Evolutionary conservation across 1,284 basidiomycete genomes (phyloP).

Genomic region (Earliella scabrosa): DNA sequence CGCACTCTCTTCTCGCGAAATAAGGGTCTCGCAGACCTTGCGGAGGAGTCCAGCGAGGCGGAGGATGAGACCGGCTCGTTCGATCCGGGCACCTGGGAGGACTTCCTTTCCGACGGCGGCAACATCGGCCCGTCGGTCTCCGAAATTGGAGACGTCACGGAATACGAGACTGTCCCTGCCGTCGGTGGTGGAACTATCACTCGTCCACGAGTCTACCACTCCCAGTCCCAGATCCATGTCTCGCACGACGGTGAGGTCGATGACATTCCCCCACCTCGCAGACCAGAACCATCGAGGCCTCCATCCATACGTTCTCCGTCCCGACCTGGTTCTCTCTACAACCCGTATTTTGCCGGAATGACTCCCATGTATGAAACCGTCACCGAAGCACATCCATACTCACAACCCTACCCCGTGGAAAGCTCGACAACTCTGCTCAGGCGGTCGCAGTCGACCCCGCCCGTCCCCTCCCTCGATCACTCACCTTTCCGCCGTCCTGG

Average conservation of each 20-base stretch:
- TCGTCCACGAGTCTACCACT: slow-evolving; percentile 64
- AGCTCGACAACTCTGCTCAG: slow-evolving; percentile 22
- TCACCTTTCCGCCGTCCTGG: slow-evolving; percentile 31
- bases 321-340: slow-evolving; percentile 33
- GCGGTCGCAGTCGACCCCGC: slow-evolving; percentile 35
- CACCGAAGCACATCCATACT: slow-evolving; percentile 16
- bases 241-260: slow-evolving; percentile 14
- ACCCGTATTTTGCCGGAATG: slow-evolving; percentile 37
- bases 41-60: slow-evolving; percentile 64
- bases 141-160: slow-evolving; percentile 30
- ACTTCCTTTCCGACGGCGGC: slow-evolving; percentile 43
- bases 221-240: slow-evolving; percentile 48
- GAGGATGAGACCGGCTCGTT: slow-evolving; percentile 60
- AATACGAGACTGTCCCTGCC: slow-evolving; percentile 55
- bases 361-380: slow-evolving; percentile 27
- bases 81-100: slow-evolving; percentile 73
- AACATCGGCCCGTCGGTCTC: slow-evolving; percentile 36
- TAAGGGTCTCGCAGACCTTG: slow-evolving; percentile 79
- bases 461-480: slow-evolving; percentile 35
- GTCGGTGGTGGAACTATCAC: slow-evolving; percentile 70
- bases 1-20: slow-evolving; percentile 68
- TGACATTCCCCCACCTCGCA: slow-evolving; percentile 16
- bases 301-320: slow-evolving; percentile 23
- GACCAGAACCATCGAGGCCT: slow-evolving; percentile 14
- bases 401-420: slow-evolving; percentile 19